Evolutionary conservation across 208 protist genomes (phyloP).

Genomic region (Trypanosoma avium): DNA sequence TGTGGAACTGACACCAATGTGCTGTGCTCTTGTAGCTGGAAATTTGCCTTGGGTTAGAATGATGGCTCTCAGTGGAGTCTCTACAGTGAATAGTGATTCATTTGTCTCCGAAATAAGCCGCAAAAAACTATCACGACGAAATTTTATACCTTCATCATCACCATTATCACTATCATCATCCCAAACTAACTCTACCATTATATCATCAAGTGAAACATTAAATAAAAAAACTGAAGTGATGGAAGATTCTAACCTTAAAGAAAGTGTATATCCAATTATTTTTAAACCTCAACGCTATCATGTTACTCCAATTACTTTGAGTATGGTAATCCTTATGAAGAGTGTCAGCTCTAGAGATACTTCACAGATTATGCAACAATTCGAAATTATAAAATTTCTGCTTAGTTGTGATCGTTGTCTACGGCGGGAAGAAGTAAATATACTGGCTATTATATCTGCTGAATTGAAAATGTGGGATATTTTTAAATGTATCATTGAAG

Average conservation of each 20-base stretch:
- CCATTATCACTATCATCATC: no score
- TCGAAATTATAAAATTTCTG: slow-evolving; percentile 54
- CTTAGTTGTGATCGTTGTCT: slow-evolving; percentile 45
- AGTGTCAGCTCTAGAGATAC: slow-evolving; percentile 8
- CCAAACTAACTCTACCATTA: no score
- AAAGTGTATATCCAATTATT: slow-evolving; percentile 5
- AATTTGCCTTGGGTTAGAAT: slow-evolving; percentile 71
- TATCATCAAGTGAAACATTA: no score
- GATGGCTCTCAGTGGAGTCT: slow-evolving; percentile 40
- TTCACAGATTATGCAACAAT: slow-evolving; percentile 25
- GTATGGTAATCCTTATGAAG: slow-evolving; percentile 43
- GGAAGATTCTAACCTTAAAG: no score
- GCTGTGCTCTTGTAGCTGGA: slow-evolving; percentile 57
- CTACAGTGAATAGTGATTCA: slow-evolving; percentile 51
- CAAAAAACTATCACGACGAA: background rate
- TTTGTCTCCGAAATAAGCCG: slow-evolving; percentile 28
- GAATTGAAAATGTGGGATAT: slow-evolving; percentile 50
- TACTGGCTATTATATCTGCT: slow-evolving; percentile 47
- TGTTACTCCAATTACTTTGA: slow-evolving; percentile 51
- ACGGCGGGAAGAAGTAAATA: slow-evolving; percentile 54
- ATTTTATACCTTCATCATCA: no score
- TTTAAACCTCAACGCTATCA: slow-evolving; percentile 31
- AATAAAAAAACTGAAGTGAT: no score
- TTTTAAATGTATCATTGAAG: slow-evolving; percentile 44
- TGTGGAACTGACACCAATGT: slow-evolving; percentile 52